Conservation (phyloP, 495 filamentous ascomycete genomes). For the Saxophila tyrrhenica region DNA sequence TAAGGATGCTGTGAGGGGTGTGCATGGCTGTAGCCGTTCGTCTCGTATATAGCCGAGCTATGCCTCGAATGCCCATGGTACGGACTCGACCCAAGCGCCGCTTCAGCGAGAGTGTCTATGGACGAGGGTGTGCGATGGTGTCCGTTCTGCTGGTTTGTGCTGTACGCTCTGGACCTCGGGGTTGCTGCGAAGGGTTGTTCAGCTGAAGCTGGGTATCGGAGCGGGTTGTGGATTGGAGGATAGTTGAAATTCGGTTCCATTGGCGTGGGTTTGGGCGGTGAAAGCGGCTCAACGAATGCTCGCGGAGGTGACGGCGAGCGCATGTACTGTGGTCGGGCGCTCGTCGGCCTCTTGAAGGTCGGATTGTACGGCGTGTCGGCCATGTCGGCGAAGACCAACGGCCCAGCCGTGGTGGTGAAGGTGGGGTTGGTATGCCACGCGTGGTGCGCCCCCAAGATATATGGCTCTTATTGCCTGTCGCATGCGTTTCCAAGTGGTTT, state of each 20-base stretch:
- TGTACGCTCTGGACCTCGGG: background rate
- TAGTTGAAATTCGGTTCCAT: conserved; percentile 19
- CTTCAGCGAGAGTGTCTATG: conserved; percentile 28
- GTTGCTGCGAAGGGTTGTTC: background rate
- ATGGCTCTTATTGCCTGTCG: background rate
- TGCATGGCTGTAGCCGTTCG: conserved; percentile 10
- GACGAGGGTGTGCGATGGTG: conserved; percentile 21
- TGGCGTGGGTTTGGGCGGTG: conserved; percentile 17
- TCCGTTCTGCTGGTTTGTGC: conserved; percentile 1
- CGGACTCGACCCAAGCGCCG: conserved; percentile 25
- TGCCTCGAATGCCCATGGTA: conserved; percentile 4
- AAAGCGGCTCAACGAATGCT: conserved; percentile 27
- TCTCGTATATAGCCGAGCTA: conserved; percentile 9
- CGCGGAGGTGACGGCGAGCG: conserved; percentile 28
- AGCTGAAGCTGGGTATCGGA: background rate
- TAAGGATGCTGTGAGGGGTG: conserved; percentile 11
- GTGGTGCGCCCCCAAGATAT: background rate
- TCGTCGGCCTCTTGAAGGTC: conserved; percentile 8
- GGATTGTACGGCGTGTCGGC: background rate
- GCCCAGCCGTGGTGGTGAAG: conserved; percentile 1
- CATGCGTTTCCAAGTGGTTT: background rate
- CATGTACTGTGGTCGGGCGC: conserved; percentile 6
- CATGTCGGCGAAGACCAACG: background rate
- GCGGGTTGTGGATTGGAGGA: conserved; percentile 6
- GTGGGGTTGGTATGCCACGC: too few species aligned